Evolutionary conservation across 768 basidiomycete species (phyloP), one percentile per base, ranked within the genome.

Genomic region (Podaxis sp.): DNA sequence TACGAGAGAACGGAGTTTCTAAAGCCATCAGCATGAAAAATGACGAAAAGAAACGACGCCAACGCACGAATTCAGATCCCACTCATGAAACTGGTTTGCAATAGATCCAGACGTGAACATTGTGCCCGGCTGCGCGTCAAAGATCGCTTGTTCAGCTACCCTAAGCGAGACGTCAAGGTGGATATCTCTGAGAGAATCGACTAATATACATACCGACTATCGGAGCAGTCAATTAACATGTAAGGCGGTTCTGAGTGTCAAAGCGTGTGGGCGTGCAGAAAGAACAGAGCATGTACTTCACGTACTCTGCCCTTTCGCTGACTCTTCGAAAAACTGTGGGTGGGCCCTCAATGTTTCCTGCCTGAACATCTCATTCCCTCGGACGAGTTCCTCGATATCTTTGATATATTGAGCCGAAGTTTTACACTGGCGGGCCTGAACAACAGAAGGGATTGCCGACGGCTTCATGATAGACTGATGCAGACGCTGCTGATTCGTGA

Each of bases 101-200:
- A 75, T 73, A 51, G 74, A 74, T 33, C 72, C 71, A 6, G 74
- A 71, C 4, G 73, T 75, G 55, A 75, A 75, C 61, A 74, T 69
- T 0, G 72, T 74, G 1, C 73, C 74, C 3, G 73, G 74, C 37
- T 67, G 63, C 0, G 73, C 68, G 1, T 67, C 66, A 57, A 75
- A 74, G 49, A 75, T 73, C 0, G 66, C 69, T 62, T 71, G 69
- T 59, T 75, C 74, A 55, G 67, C 72, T 9, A 74, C 74, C 55
- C 74, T 69, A 58, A 27, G 36, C 0, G 12, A 40, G 6, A 5
- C 15, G 19, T 54, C 17, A 51, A 15, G 57, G 13, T 47, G n/a
- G 2, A 47, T n/a, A 2, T 50, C 25, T 12, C 8, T 25, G 6
- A 38, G 12, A 43, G 2, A 13, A 22, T 17, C 15, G 15, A 19